These are phyloP conservation scores for Asterella californica DNA, from an alignment of 225 moss, liverwort and hornwort species.

Conservation along the genomic window DNA sequence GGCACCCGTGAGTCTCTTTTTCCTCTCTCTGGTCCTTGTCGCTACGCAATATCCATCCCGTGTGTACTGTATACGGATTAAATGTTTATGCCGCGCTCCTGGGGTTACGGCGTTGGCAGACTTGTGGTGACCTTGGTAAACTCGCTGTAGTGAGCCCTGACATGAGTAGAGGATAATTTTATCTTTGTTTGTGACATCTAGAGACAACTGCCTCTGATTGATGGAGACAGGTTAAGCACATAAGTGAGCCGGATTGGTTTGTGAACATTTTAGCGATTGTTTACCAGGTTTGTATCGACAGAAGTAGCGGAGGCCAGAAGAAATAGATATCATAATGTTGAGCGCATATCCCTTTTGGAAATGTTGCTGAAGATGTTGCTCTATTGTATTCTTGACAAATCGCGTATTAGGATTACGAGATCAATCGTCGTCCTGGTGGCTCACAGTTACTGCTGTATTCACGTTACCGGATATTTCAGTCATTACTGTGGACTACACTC, in stretches of 20 bases:
- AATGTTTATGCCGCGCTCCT: background rate
- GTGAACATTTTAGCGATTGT: background rate
- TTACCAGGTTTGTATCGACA: background rate
- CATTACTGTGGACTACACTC: no score
- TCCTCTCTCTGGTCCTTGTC: constrained; percentile 9
- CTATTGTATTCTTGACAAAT: no score
- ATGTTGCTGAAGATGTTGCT: no score
- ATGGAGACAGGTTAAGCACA: no score
- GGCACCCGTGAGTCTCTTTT: constrained; percentile 53
- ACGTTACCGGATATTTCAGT: no score
- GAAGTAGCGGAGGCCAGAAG: background rate
- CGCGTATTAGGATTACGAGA: no score
- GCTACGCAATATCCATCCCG: background rate
- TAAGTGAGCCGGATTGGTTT: background rate
- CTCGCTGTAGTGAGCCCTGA: no score
- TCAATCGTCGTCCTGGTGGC: no score
- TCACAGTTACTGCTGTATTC: no score
- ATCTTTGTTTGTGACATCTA: background rate
- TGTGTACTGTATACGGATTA: background rate
- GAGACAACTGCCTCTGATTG: no score
- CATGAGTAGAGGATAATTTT: background rate
- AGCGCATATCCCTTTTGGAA: no score
- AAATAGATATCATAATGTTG: no score
- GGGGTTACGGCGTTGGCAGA: background rate
- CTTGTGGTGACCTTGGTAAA: background rate